phyloP scores from a whole-genome alignment of 257 asterid genomes.

The Capsicum baccatum region DNA sequence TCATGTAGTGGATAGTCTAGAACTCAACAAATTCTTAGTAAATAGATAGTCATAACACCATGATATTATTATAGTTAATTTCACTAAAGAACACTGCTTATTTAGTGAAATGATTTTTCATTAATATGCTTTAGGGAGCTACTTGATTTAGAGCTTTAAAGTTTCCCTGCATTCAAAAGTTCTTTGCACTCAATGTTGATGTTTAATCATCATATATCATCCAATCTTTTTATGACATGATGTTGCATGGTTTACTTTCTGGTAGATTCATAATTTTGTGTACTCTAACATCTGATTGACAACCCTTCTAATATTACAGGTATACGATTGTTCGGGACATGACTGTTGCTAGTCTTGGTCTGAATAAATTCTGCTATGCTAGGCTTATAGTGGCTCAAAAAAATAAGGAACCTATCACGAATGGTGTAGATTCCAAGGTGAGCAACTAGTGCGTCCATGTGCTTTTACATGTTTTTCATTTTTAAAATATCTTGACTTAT shows the following conservation, averaged over 20 bases:
- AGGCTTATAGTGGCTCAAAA: too few species aligned
- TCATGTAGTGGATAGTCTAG: neutral
- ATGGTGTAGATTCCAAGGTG: too few species aligned
- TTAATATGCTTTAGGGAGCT: neutral
- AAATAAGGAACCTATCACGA: too few species aligned
- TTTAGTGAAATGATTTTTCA: neutral
- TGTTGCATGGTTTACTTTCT: neutral
- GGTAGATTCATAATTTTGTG: neutral
- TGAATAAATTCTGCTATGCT: too few species aligned
- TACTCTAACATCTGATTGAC: neutral
- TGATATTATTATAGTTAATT: neutral
- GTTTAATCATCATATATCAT: neutral
- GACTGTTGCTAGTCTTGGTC: constrained; percentile 44
- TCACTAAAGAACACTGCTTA: neutral
- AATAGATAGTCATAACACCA: neutral
- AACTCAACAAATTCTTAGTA: neutral
- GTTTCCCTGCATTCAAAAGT: constrained; percentile 8
- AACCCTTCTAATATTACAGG: constrained; percentile 46
- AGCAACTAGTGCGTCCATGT: constrained; percentile 10
- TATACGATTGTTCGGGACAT: constrained; percentile 86
- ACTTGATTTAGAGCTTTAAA: neutral
- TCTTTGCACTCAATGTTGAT: constrained; percentile 26
- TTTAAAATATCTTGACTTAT: neutral
- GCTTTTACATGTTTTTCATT: constrained; percentile 25
- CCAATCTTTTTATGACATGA: neutral